Conservation (phyloP, 1,284 basidiomycete genomes). For the Trametes hirsuta region DNA sequence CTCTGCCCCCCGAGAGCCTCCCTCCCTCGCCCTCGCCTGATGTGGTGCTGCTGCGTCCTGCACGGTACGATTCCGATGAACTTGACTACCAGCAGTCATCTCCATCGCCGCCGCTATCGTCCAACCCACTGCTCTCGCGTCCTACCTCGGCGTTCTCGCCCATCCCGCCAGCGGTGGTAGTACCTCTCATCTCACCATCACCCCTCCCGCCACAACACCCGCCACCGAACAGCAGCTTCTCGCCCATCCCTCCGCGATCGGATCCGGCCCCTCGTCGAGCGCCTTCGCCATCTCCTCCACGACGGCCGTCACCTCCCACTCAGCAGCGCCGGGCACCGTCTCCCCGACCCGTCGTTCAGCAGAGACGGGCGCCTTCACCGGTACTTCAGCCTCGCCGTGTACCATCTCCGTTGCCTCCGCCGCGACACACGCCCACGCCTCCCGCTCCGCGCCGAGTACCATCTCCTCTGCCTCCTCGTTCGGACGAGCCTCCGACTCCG, state of each 20-base stretch:
- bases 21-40: constrained; percentile 15
- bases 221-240: constrained; percentile 1
- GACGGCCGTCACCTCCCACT: constrained; percentile 1
- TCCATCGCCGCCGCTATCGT: constrained; percentile 23
- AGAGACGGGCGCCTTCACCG: not conserved
- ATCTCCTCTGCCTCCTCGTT: constrained; percentile 7
- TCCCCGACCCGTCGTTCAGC: not conserved
- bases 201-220: constrained; percentile 16
- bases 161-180: constrained; percentile 3
- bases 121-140: constrained; percentile 20
- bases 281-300: constrained; percentile 16
- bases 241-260: constrained; percentile 9
- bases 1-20: constrained; percentile 2
- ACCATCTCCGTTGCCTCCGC: constrained; percentile 16
- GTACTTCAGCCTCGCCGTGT: constrained; percentile 5
- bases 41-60: constrained; percentile 12
- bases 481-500: constrained; percentile 16
- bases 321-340: constrained; percentile 3
- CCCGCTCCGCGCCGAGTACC: constrained; percentile 4
- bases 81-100: constrained; percentile 13
- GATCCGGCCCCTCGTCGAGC: constrained; percentile 12
- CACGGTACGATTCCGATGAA: not conserved
- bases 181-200: constrained; percentile 14
- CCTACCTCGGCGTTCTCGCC: constrained; percentile 19
- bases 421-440: constrained; percentile 14